Evolutionary conservation across 805 yeast species (phyloP), one percentile per base, ranked within the genome.

Genomic region (Kluyveromyces starmeri): DNA sequence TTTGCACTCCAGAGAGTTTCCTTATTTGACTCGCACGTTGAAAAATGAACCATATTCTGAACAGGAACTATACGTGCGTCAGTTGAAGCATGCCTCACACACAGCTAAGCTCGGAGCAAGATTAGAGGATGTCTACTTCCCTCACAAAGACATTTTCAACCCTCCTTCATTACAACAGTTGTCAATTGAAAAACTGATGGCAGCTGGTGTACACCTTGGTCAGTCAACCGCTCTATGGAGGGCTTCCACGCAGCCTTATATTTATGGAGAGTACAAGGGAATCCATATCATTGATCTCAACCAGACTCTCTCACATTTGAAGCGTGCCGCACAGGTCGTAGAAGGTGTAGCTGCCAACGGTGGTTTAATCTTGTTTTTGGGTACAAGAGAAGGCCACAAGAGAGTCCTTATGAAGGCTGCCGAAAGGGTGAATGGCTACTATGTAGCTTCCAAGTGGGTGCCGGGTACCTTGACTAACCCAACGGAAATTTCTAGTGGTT

Each of bases 121-220:
- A 11, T 48, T 83, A 5, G 57, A 63, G 36, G 67, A 74, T 39
- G 77, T 82, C 5, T 85, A 83, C 53, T 59, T 62, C 35, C 94
- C 95, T 12, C 76, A 78, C 50, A 66, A 70, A 41, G 82, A 82
- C 40, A 64, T 78, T 20, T 64, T 66, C 28, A 60, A 65, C 16
- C 95, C 95, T 12, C 63, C 71, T 22, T 47, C 65, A 10, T 64
- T 75, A 15, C 59, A 69, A 15, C 73, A 82, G 37, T 54, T 83
- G 9, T 69, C 89, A 2, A 65, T 86, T 23, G 65, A 84, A 20
- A 75, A 75, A 38, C 67, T 92, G 35, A 57, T 89, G 58, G 89
- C 96, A 3, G 84, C 96, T 0, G 96, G 96, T 34, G 89, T 89
- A 29, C 98, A 92, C 58, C 65, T 92, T 46, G 98, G 98, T 19